Conservation (phyloP, 2,329 filamentous ascomycete species). For the Penicillium sp. region DNA sequence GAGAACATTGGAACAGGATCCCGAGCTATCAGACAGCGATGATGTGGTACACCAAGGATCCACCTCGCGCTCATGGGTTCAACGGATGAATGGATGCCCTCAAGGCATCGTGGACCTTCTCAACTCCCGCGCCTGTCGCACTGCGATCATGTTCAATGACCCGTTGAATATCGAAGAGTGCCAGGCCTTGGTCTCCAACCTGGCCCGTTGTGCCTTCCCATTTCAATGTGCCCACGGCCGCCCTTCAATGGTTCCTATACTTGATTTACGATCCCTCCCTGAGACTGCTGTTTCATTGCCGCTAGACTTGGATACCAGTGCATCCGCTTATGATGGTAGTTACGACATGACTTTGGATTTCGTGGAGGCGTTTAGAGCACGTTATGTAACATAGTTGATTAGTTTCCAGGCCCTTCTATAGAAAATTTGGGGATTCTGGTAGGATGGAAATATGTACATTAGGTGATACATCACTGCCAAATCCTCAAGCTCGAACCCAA, state of each 20-base stretch:
- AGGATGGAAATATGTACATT: neutral
- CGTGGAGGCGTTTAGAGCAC: conserved; percentile 14
- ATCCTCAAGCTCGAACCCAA: neutral
- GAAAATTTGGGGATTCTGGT: too few species aligned
- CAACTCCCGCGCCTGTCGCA: conserved; percentile 50
- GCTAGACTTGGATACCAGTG: neutral
- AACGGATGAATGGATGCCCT: conserved; percentile 67
- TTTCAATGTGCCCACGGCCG: conserved; percentile 53
- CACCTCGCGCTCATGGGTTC: conserved; percentile 51
- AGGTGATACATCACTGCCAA: neutral
- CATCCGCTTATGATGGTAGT: neutral
- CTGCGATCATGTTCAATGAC: conserved; percentile 53
- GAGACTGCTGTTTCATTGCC: neutral
- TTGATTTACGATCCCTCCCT: conserved; percentile 28
- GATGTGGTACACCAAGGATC: neutral
- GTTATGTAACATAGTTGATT: conserved; percentile 13
- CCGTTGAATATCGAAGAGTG: conserved; percentile 39
- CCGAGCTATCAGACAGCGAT: neutral
- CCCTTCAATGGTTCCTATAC: conserved; percentile 47
- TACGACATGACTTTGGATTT: conserved; percentile 10
- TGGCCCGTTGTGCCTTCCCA: conserved; percentile 46
- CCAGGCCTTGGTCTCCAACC: conserved; percentile 33
- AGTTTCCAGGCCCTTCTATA: neutral
- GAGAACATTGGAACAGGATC: conserved; percentile 1
- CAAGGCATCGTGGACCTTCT: conserved; percentile 66